These are phyloP conservation scores for Fusarium tuaranense DNA, from an alignment of 2,329 filamentous ascomycete genomes.

Conservation along the genomic window DNA sequence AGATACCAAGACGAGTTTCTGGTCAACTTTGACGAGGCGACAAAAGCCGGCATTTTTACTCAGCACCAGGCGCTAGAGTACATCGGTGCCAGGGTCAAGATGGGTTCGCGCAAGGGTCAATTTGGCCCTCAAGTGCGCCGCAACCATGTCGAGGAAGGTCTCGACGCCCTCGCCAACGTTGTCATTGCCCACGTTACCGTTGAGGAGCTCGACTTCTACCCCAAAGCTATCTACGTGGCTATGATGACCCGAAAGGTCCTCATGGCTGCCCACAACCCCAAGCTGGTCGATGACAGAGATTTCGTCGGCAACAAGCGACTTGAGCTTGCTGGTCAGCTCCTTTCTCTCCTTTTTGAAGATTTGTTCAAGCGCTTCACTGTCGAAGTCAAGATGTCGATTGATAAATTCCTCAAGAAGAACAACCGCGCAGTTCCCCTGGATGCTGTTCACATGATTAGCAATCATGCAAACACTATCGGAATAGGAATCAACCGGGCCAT, in stretches of 20 bases:
- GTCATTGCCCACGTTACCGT: constrained; percentile 96
- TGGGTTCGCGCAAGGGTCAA: constrained; percentile 76
- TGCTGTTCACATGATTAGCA: constrained; percentile 84
- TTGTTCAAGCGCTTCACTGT: constrained; percentile 95
- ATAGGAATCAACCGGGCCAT: constrained; percentile 95
- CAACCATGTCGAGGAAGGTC: constrained; percentile 89
- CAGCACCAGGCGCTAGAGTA: constrained; percentile 97
- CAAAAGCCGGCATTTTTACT: constrained; percentile 86
- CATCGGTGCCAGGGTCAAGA: constrained; percentile 87
- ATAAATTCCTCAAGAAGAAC: constrained; percentile 95
- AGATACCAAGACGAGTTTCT: constrained; percentile 95
- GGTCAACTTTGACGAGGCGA: constrained; percentile 93
- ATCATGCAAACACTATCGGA: constrained; percentile 88
- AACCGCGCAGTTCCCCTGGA: constrained; percentile 91
- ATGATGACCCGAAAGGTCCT: constrained; percentile 97
- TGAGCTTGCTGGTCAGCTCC: constrained; percentile 92
- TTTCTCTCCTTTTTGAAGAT: constrained; percentile 96
- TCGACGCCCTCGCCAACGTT: constrained; percentile 92
- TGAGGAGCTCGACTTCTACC: constrained; percentile 90
- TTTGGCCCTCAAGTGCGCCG: constrained; percentile 70
- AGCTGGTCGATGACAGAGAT: constrained; percentile 93
- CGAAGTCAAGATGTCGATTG: constrained; percentile 91
- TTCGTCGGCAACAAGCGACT: constrained; percentile 98
- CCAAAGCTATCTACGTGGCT: constrained; percentile 96
- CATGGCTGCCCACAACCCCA: constrained; percentile 91